Conservation (phyloP, 352 stramenopile species). For the Phytopythium chamaehyphon region DNA sequence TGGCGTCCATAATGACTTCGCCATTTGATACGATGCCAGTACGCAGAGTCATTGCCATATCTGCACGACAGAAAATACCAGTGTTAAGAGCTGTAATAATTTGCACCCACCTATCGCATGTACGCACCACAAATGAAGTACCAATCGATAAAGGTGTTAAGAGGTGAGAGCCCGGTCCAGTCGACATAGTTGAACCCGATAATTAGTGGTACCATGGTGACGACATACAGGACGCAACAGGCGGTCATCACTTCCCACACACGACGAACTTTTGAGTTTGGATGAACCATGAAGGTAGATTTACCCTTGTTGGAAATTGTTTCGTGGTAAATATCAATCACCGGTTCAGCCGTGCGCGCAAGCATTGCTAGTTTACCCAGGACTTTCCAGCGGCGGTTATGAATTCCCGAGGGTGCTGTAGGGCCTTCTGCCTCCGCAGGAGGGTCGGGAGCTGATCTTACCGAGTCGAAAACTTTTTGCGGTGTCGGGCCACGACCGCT, state of each 20-base stretch:
- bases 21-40: conserved; percentile 73
- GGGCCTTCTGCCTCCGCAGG: background rate
- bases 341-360: conserved; percentile 18
- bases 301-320: conserved; percentile 33
- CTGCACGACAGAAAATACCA: conserved; percentile 14
- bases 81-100: background rate
- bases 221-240: conserved; percentile 73
- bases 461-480: conserved; percentile 3
- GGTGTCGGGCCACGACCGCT: background rate
- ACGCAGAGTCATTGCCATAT: conserved; percentile 78
- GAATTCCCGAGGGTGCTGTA: background rate
- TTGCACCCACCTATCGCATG: background rate
- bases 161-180: conserved; percentile 33
- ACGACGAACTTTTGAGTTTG: conserved; percentile 69
- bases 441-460: background rate
- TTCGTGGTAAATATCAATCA: conserved; percentile 83
- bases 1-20: conserved; percentile 78
- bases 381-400: conserved; percentile 16
- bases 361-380: conserved; percentile 33
- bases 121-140: conserved; percentile 63
- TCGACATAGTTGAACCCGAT: conserved; percentile 70
- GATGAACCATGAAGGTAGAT: conserved; percentile 71
- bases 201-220: conserved; percentile 60
- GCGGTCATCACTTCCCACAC: conserved; percentile 74
- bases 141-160: conserved; percentile 75